Percentiles rank a stretch among this genome's conserved stretches.
Evolutionary conservation across 2,329 filamentous ascomycete genomes (phyloP).

Genomic region (Colletotrichum sidae): DNA sequence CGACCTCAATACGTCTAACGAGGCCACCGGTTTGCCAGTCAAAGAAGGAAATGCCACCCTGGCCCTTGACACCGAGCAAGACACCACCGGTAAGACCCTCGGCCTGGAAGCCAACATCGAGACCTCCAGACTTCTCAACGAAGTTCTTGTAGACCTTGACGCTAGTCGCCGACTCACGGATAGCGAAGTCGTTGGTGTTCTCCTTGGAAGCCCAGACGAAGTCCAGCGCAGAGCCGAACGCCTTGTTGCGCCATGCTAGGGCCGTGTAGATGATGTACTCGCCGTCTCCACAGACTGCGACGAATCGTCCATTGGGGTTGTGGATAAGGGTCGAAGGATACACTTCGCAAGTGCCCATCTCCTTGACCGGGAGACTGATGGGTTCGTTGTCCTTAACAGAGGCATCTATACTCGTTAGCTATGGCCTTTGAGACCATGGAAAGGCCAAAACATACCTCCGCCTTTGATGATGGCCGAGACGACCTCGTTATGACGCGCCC

Average conservation of each 20-base stretch:
- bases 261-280: constrained; percentile 99
- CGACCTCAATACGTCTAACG: constrained; percentile 90
- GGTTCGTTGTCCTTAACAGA: constrained; percentile 89
- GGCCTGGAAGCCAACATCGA: constrained; percentile 95
- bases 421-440: not conserved
- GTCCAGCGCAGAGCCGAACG: constrained; percentile 93
- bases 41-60: constrained; percentile 94
- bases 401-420: constrained; percentile 67
- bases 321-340: constrained; percentile 95
- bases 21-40: constrained; percentile 94
- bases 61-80: constrained; percentile 92
- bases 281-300: constrained; percentile 86
- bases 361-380: constrained; percentile 89
- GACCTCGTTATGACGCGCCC: constrained; percentile 95
- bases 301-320: constrained; percentile 94
- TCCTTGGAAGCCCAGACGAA: constrained; percentile 98
- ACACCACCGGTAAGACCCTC: constrained; percentile 91
- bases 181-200: constrained; percentile 98
- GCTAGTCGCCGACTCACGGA: constrained; percentile 91
- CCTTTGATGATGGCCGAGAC: constrained; percentile 96
- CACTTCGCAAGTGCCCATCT: constrained; percentile 94
- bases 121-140: constrained; percentile 86
- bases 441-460: constrained; percentile 62
- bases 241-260: constrained; percentile 96
- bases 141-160: constrained; percentile 99